phyloP scores from a whole-genome alignment of 2,329 filamentous ascomycete genomes.

The Neurospora crassa region DNA sequence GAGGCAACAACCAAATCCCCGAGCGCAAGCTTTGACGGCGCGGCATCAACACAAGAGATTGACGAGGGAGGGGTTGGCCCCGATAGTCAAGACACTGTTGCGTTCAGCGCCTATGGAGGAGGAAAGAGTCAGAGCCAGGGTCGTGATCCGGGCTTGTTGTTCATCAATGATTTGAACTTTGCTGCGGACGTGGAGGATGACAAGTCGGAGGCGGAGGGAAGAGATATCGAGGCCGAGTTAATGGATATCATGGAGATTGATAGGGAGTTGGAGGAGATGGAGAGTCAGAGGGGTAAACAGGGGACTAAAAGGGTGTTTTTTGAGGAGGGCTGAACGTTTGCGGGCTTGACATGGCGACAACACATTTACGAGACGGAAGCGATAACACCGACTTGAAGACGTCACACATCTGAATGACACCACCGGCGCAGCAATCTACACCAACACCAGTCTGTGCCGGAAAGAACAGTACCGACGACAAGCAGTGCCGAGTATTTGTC shows the following conservation, averaged over 20 bases:
- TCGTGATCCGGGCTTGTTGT: slow-evolving; percentile 31
- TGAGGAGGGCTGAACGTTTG: slow-evolving; percentile 26
- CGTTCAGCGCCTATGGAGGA: not conserved
- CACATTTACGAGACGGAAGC: not conserved
- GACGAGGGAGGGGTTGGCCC: not conserved
- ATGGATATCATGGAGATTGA: slow-evolving; percentile 59
- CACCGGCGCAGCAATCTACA: not conserved
- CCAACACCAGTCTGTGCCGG: not conserved
- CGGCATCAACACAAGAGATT: not conserved
- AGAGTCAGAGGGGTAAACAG: slow-evolving; percentile 31
- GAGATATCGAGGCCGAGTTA: slow-evolving; percentile 50
- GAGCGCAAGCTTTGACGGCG: not conserved
- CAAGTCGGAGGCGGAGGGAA: slow-evolving; percentile 34
- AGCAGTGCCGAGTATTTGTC: not conserved
- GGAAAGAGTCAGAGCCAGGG: slow-evolving; percentile 16
- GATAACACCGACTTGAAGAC: not conserved
- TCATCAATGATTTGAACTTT: slow-evolving; percentile 39
- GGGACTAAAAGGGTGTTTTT: slow-evolving; percentile 45
- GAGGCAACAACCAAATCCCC: not conserved
- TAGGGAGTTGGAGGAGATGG: slow-evolving; percentile 46
- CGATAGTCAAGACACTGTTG: not conserved
- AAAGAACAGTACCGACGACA: not conserved
- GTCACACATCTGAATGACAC: not conserved
- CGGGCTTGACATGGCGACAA: not conserved
- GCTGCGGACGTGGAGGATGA: slow-evolving; percentile 44